phyloP scores from a whole-genome alignment of 371 early-diverging fungal species.

The Saksenaea vasiformis region DNA sequence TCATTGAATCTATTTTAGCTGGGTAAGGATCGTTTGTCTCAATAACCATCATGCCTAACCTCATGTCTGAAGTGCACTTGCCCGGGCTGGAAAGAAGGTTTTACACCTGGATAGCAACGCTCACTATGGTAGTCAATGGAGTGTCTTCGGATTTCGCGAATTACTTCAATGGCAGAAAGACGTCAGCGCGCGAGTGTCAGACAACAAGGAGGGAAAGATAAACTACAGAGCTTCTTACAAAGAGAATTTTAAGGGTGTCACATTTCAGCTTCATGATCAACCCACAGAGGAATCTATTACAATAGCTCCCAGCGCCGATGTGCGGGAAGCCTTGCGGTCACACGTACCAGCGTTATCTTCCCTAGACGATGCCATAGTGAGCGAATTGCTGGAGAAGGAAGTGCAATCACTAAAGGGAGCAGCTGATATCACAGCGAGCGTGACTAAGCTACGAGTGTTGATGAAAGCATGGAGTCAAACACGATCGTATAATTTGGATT shows the following conservation, averaged over 20 bases:
- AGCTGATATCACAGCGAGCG: slow-evolving; percentile 3
- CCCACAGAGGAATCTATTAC: not conserved
- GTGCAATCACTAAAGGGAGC: slow-evolving; percentile 2
- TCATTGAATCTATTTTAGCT: slow-evolving; percentile 85
- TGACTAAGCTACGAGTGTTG: slow-evolving; percentile 32
- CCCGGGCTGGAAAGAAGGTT: slow-evolving; percentile 79
- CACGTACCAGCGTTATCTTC: not conserved
- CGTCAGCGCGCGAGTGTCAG: not conserved
- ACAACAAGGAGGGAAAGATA: not conserved
- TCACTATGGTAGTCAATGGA: slow-evolving; percentile 85
- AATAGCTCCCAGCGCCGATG: not conserved
- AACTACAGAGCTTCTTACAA: slow-evolving; percentile 20
- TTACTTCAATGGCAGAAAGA: slow-evolving; percentile 48
- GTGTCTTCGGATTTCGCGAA: slow-evolving; percentile 61
- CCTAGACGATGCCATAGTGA: not conserved
- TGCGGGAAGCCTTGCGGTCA: slow-evolving; percentile 12
- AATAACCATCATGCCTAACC: not conserved
- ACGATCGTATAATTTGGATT: slow-evolving; percentile 77
- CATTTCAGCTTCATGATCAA: not conserved
- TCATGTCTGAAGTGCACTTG: slow-evolving; percentile 60
- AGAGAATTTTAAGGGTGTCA: slow-evolving; percentile 17
- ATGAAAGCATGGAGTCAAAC: slow-evolving; percentile 41
- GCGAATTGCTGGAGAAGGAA: slow-evolving; percentile 27
- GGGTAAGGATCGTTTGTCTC: slow-evolving; percentile 50
- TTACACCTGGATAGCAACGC: slow-evolving; percentile 88